Conservation (phyloP, 176 grass and related monocot species). For the barley (Hordeum vulgare) region MorexV3_pseudomolecules_assembly NC_058519.1:91576153-91576652, state of each 20-base stretch:
- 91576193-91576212: conserved; percentile 24
- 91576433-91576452: conserved; percentile 59
- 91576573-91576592: conserved; percentile 82
- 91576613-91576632: conserved; percentile 77
- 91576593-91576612: conserved; percentile 88
- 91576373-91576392: conserved; percentile 66
- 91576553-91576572: conserved; percentile 73
- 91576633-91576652: conserved; percentile 79
- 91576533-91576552: conserved; percentile 66
- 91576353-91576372: conserved; percentile 28
- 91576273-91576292: background rate
- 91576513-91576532: conserved; percentile 66
- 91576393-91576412: conserved; percentile 66
- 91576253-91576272: background rate
- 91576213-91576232: background rate
- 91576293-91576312: background rate
- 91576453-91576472: conserved; percentile 63
- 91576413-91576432: conserved; percentile 47
- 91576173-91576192: background rate
- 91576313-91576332: conserved; percentile 15
- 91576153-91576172: background rate
- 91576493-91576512: conserved; percentile 93
- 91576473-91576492: conserved; percentile 92
- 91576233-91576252: background rate
- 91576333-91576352: conserved; percentile 10